A percentile compares a stretch with the other conserved stretches of the same genome.
These are phyloP conservation scores for Tylopilus cervinicoccineus DNA, from an alignment of 768 basidiomycete species.

Conservation along the genomic window DNA sequence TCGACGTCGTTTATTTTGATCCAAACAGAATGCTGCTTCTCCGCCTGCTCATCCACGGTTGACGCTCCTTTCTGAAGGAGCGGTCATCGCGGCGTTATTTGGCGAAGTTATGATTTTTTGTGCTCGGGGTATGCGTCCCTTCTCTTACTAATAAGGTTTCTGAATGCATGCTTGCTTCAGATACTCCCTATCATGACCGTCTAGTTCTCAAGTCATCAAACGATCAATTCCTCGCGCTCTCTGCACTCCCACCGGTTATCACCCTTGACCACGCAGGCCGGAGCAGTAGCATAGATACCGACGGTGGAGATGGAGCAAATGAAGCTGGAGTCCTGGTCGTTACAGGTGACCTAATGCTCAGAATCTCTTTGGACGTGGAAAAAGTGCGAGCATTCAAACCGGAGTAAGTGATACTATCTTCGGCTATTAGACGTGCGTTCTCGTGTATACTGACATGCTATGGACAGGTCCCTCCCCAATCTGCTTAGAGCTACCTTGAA, in stretches of 20 bases:
- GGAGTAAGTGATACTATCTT: slow-evolving; percentile 43
- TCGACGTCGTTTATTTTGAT: not conserved
- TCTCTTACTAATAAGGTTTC: not conserved
- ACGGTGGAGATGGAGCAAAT: slow-evolving; percentile 1
- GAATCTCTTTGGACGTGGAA: slow-evolving; percentile 57
- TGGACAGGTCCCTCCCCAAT: slow-evolving; percentile 59
- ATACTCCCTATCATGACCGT: slow-evolving; percentile 66
- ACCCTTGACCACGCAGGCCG: slow-evolving; percentile 18
- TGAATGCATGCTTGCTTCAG: slow-evolving; percentile 32
- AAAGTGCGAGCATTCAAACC: slow-evolving; percentile 56
- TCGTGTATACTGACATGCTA: not conserved
- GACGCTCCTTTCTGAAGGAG: slow-evolving; percentile 55
- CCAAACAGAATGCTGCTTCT: slow-evolving; percentile 54
- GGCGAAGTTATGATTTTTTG: slow-evolving; percentile 75
- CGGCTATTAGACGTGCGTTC: not conserved
- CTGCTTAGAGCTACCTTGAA: slow-evolving; percentile 78
- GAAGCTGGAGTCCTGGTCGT: slow-evolving; percentile 34
- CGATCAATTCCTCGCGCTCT: slow-evolving; percentile 70
- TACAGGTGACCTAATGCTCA: slow-evolving; percentile 70
- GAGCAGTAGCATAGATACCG: slow-evolving; percentile 8
- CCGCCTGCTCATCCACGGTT: slow-evolving; percentile 72
- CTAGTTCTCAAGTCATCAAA: slow-evolving; percentile 66
- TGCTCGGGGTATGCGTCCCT: slow-evolving; percentile 47
- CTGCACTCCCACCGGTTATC: slow-evolving; percentile 35
- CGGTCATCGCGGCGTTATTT: slow-evolving; percentile 61